Percentiles rank a stretch among this genome's conserved stretches.
Conservation (phyloP, 345 rosid genomes). For the Trapa bicornis region DNA sequence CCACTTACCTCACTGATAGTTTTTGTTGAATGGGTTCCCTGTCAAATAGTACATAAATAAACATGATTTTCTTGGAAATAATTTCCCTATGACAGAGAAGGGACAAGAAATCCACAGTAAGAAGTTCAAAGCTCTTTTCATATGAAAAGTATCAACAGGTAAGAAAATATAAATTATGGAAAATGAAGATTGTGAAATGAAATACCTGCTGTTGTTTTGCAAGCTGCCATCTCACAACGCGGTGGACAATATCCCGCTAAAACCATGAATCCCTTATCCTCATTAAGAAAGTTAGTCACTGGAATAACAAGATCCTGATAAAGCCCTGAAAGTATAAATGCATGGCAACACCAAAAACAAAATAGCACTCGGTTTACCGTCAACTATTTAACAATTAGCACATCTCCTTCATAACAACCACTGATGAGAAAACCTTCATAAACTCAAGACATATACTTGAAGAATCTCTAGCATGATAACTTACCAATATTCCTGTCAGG, state of each 20-base stretch:
- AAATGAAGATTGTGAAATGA: not conserved
- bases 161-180: not conserved
- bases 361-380: not conserved
- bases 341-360: not conserved
- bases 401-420: not conserved
- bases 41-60: constrained; percentile 7
- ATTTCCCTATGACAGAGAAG: not conserved
- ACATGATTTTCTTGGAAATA: constrained; percentile 1
- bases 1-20: constrained; percentile 90
- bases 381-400: not conserved
- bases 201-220: constrained; percentile 82
- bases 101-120: not conserved
- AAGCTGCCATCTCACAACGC: constrained; percentile 85
- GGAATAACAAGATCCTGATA: constrained; percentile 72
- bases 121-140: not conserved
- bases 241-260: constrained; percentile 83
- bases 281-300: constrained; percentile 59
- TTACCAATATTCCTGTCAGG: constrained; percentile 57
- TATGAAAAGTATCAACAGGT: not conserved
- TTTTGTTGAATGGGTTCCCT: constrained; percentile 97
- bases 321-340: constrained; percentile 33
- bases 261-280: constrained; percentile 72
- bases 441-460: not conserved
- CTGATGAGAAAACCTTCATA: not conserved
- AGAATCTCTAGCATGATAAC: constrained; percentile 2